phyloP scores from a whole-genome alignment of 2,329 filamentous ascomycete species.

The Exophiala xenobiotica region DNA sequence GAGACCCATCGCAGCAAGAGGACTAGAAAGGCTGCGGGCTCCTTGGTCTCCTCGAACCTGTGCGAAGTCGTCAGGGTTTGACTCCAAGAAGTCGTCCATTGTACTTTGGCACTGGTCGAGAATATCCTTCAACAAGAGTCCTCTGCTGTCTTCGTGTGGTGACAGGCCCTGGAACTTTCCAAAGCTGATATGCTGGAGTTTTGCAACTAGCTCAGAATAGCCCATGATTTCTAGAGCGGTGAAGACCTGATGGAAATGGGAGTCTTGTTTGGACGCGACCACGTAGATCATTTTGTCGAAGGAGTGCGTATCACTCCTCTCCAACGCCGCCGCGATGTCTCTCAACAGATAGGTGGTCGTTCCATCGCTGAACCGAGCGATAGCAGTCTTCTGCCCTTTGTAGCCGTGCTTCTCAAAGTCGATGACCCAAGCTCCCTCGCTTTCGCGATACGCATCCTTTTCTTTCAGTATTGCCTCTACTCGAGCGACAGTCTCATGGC shows the following conservation, averaged over 20 bases:
- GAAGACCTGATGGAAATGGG: conserved; percentile 72
- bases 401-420: conserved; percentile 68
- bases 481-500: conserved; percentile 64
- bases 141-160: conserved; percentile 68
- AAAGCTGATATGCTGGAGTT: conserved; percentile 74
- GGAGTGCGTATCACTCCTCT: conserved; percentile 59
- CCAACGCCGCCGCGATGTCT: conserved; percentile 72
- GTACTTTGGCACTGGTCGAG: conserved; percentile 73
- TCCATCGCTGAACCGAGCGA: conserved; percentile 71
- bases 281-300: conserved; percentile 83
- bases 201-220: conserved; percentile 64
- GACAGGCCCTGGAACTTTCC: conserved; percentile 70
- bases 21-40: conserved; percentile 72
- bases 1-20: conserved; percentile 78
- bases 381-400: conserved; percentile 68
- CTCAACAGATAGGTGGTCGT: conserved; percentile 76
- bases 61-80: conserved; percentile 77
- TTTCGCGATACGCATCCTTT: conserved; percentile 65
- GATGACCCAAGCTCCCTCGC: conserved; percentile 69
- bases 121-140: conserved; percentile 62
- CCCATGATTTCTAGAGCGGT: conserved; percentile 74
- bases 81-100: conserved; percentile 88
- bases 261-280: conserved; percentile 68
- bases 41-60: conserved; percentile 64
- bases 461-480: conserved; percentile 63